Evolutionary conservation across 345 rosid genomes (phyloP).

Genomic region (Gossypioides kirkii): DNA sequence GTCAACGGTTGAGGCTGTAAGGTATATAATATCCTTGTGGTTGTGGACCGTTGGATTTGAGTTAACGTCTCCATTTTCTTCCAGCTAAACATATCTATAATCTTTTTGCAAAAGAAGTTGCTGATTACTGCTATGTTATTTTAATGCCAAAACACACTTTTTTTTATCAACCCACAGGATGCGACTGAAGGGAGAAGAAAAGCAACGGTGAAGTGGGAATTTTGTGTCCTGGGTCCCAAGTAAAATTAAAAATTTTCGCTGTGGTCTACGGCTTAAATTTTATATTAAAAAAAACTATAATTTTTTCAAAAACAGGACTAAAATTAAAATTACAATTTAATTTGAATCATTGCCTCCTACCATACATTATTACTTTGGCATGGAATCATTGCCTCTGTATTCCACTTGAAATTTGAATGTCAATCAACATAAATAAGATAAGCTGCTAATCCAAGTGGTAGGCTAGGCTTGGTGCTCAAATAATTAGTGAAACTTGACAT

Average conservation of each 20-base stretch:
- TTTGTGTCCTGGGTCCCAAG: no score
- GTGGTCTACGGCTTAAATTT: no score
- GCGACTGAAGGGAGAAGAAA: no score
- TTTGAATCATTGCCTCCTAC: no score
- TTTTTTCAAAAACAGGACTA: no score
- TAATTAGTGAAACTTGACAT: neutral
- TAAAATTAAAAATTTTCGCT: no score
- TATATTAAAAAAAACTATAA: no score
- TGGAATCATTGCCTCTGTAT: no score
- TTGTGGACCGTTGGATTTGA: neutral
- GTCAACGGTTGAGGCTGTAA: constrained; percentile 20
- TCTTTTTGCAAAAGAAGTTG: neutral
- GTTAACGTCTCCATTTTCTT: neutral
- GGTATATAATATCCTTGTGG: neutral
- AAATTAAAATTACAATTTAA: no score
- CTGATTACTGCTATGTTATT: neutral
- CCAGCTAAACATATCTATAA: neutral
- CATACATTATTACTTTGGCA: neutral
- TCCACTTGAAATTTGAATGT: neutral
- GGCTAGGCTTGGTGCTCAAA: neutral
- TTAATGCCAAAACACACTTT: neutral
- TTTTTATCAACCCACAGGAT: neutral
- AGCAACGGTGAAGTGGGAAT: no score
- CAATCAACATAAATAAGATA: neutral
- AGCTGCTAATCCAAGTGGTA: neutral